Evolutionary conservation across 2,329 filamentous ascomycete genomes (phyloP), one percentile per base, ranked within the genome.

Genomic region (Colletotrichum spaethianum): DNA sequence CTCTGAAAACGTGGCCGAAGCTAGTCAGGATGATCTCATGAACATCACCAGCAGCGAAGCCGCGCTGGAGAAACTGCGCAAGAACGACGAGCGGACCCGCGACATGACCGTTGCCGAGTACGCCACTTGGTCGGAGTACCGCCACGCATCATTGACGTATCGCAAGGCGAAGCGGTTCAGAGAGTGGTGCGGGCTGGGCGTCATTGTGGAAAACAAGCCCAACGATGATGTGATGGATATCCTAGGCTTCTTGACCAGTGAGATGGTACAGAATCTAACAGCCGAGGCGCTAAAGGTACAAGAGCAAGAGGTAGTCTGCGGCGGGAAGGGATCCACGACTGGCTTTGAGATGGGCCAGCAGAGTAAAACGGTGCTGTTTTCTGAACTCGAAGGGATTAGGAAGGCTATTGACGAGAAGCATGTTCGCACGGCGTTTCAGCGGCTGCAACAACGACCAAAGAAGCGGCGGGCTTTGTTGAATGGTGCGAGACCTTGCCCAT

Each of bases 61-160:
- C 31, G 61, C 70, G 2, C 70, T 76, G 9, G 65, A 75, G 38
- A 73, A 70, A 48, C 59, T 76, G 26, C 69, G 63, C 11, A 48
- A 33, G 4, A 66, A 70, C n/a, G 75, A 76, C 57, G 67, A 74
- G 48, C 59, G 65, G n/a, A 75, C 75, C 16, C 36, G 63, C 20
- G 40, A 69, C 33, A 77, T 77, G 75, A 76, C 74, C 0, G 67
- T 70, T 2, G 70, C 72, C 3, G 75, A 77, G 67, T 77, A 76
- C 38, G 60, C 57, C 2, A 70, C 70, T 1, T 78, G 75, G 75
- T 76, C 75, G 8, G 75, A 76, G 38, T 76, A 73, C 40, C 65
- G 76, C 3, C 67, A 75, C 5, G 76, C 76, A 1, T 77, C 75
- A 11, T 73, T 77, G 59, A 75, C 74, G 0, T 76, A 71, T 40